Conservation (phyloP, 345 rosid species). For the Eucalyptus virginea region DNA sequence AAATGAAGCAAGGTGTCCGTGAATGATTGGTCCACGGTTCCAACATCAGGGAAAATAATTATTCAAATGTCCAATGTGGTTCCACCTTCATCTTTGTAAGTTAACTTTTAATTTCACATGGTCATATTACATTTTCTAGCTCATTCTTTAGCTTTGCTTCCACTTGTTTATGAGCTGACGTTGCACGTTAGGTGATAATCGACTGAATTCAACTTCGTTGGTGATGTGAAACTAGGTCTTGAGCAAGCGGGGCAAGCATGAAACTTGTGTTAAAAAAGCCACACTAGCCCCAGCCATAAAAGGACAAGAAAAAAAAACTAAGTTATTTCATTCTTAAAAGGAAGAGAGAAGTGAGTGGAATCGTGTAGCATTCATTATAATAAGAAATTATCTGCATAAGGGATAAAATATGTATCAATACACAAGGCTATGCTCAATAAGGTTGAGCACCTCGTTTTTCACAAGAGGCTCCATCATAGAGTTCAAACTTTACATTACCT, state of each 20-base stretch:
- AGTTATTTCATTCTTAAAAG: neutral
- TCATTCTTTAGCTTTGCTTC: neutral
- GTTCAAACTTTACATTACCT: neutral
- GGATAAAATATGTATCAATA: neutral
- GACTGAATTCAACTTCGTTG: neutral
- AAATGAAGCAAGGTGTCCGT: neutral
- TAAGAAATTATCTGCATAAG: neutral
- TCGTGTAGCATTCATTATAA: neutral
- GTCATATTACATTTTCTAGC: neutral
- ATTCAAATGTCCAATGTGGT: neutral
- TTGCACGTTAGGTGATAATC: neutral
- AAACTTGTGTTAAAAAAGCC: neutral
- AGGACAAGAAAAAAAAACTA: neutral
- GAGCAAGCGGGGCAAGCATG: neutral
- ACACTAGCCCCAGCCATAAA: neutral
- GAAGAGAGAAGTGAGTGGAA: neutral
- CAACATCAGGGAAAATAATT: neutral
- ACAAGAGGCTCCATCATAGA: neutral
- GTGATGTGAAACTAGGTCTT: neutral
- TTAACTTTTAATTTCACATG: neutral
- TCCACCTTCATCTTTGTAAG: neutral
- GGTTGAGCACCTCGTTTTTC: neutral
- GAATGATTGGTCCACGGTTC: neutral
- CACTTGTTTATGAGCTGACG: neutral
- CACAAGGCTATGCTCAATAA: neutral